Conservation (phyloP, 345 rosid genomes). For the Eucalyptus sp. region DNA sequence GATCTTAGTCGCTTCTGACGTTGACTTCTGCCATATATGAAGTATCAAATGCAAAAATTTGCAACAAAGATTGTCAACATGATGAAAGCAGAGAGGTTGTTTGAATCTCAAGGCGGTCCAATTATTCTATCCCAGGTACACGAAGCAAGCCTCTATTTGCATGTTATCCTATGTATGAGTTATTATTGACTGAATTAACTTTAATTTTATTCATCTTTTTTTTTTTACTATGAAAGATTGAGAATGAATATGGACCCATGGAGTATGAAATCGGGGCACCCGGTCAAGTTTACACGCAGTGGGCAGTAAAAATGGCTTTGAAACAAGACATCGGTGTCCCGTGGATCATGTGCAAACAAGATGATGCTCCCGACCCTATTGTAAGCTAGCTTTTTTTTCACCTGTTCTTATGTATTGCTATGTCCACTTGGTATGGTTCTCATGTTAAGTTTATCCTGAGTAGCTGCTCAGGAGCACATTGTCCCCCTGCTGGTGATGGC, state of each 20-base stretch:
- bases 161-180: background rate
- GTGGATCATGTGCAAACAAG: conserved; percentile 99
- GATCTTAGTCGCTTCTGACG: background rate
- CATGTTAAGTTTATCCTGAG: background rate
- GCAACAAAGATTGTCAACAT: conserved; percentile 74
- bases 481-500: conserved; percentile 3
- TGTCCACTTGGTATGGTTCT: background rate
- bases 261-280: conserved; percentile 80
- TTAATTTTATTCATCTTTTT: background rate
- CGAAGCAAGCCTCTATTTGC: background rate
- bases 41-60: conserved; percentile 84
- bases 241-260: conserved; percentile 98
- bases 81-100: conserved; percentile 89
- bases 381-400: conserved; percentile 25
- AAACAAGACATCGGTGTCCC: conserved; percentile 92
- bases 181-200: background rate
- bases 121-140: conserved; percentile 93
- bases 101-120: conserved; percentile 94
- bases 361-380: conserved; percentile 95
- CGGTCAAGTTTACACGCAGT: conserved; percentile 56
- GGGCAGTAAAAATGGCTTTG: conserved; percentile 98
- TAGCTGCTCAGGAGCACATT: background rate
- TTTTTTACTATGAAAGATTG: conserved; percentile 47
- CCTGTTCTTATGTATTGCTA: background rate
- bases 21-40: background rate